These are phyloP conservation scores for Neofusicoccum laricinum DNA, from an alignment of 2,329 filamentous ascomycete genomes.

Conservation along the genomic window DNA sequence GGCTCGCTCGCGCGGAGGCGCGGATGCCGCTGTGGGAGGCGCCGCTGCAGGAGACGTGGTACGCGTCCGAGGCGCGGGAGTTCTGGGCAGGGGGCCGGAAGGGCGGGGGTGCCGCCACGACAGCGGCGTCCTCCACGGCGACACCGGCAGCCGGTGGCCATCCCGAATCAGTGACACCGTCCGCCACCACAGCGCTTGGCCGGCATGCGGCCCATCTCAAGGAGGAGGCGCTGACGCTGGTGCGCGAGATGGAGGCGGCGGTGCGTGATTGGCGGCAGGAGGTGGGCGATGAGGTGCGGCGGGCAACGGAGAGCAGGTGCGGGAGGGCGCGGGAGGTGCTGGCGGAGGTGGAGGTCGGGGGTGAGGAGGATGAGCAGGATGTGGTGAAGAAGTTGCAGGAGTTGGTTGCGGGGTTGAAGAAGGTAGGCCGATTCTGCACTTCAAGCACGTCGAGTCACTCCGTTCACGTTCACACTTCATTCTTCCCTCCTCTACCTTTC, in stretches of 20 bases:
- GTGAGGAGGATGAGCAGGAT: background rate
- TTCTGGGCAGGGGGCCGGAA: background rate
- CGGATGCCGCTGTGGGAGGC: background rate
- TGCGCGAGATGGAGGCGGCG: constrained; percentile 1
- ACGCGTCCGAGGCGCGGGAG: background rate
- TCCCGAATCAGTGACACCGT: too few relatives aligned
- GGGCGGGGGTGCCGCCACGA: background rate
- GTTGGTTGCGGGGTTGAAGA: background rate
- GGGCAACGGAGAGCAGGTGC: background rate
- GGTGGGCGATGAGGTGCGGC: constrained; percentile 4
- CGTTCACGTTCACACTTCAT: background rate
- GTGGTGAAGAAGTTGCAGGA: background rate
- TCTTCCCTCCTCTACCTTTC: too few relatives aligned
- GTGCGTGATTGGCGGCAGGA: background rate
- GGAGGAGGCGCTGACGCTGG: background rate
- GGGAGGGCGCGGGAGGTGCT: background rate
- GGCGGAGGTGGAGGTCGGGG: background rate
- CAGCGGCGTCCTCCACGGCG: background rate
- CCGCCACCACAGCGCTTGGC: too few relatives aligned
- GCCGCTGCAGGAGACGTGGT: constrained; percentile 4
- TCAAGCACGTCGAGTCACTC: background rate
- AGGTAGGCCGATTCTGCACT: background rate
- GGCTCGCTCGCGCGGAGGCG: background rate
- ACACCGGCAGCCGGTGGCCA: background rate
- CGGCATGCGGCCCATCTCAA: background rate